phyloP scores from a whole-genome alignment of 192 early-diverging fungal genomes.

The Rhizophagus prolifer region DNA sequence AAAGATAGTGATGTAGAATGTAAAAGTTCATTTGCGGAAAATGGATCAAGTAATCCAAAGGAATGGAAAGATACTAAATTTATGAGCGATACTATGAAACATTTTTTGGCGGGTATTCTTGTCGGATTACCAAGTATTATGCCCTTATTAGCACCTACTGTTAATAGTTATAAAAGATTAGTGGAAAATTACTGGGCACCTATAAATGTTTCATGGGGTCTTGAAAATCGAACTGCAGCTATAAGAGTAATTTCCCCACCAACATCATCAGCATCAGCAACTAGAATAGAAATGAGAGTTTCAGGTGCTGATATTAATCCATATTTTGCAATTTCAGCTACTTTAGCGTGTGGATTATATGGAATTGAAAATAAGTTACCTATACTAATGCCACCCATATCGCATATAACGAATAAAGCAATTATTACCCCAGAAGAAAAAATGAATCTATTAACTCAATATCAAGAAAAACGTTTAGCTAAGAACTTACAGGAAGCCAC shows the following conservation, averaged over 20 bases:
- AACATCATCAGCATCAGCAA: conserved; percentile 59
- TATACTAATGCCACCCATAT: conserved; percentile 44
- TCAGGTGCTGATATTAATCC: conserved; percentile 82
- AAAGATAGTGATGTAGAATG: conserved; percentile 16
- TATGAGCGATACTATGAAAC: conserved; percentile 58
- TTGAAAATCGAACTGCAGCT: conserved; percentile 69
- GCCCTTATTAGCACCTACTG: conserved; percentile 71
- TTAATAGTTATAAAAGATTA: conserved; percentile 83
- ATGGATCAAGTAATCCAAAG: background rate
- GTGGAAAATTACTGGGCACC: conserved; percentile 87
- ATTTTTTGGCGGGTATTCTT: conserved; percentile 54
- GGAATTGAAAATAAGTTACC: conserved; percentile 63
- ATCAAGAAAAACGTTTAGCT: conserved; percentile 40
- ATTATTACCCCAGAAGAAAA: conserved; percentile 23
- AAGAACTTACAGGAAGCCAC: conserved; percentile 66
- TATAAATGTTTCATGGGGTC: conserved; percentile 75
- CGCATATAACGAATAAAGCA: conserved; percentile 23
- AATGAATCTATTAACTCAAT: conserved; percentile 32
- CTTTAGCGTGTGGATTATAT: conserved; percentile 68
- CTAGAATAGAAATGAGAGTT: conserved; percentile 78
- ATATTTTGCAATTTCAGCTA: conserved; percentile 71
- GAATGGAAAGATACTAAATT: conserved; percentile 33
- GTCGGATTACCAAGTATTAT: conserved; percentile 69
- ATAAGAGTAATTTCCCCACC: conserved; percentile 77
- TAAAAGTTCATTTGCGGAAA: background rate